Percentiles rank a stretch among this genome's conserved stretches.
Evolutionary conservation across 2,329 filamentous ascomycete genomes (phyloP).

Genomic region (Pseudogymnoascus sp.): DNA sequence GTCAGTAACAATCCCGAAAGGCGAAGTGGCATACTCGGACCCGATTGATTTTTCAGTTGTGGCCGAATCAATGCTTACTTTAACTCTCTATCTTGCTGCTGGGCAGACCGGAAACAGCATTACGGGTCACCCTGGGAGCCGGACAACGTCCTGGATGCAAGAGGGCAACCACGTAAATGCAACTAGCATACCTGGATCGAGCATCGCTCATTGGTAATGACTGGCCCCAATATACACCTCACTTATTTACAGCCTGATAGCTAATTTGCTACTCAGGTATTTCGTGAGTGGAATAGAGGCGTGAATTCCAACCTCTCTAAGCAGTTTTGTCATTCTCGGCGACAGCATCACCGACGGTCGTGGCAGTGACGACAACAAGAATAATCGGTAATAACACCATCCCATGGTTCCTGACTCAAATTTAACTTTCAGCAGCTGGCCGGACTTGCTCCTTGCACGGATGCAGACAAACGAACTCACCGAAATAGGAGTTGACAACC

Average conservation of each 20-base stretch:
- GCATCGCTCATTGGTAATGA: conserved; percentile 32
- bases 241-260: too few species aligned
- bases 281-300: conserved; percentile 55
- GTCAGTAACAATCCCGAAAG: conserved; percentile 46
- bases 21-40: conserved; percentile 53
- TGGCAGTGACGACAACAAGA: conserved; percentile 52
- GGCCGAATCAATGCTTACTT: conserved; percentile 45
- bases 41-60: conserved; percentile 48
- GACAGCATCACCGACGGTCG: conserved; percentile 63
- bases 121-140: conserved; percentile 58
- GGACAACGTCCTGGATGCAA: conserved; percentile 54
- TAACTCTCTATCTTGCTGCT: conserved; percentile 49
- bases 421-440: conserved; percentile 38
- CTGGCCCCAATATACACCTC: not conserved
- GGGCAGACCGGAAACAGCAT: conserved; percentile 52
- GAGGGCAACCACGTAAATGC: conserved; percentile 49
- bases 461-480: conserved; percentile 41
- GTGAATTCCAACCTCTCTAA: conserved; percentile 37
- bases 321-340: conserved; percentile 49
- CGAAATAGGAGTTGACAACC: conserved; percentile 52
- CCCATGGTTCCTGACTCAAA: not conserved
- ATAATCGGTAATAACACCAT: conserved; percentile 40
- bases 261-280: conserved; percentile 38
- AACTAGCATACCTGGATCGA: conserved; percentile 30
- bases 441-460: conserved; percentile 46